Evolutionary conservation across 805 yeast genomes (phyloP).

Genomic region (Candida khao-thaluensis): DNA sequence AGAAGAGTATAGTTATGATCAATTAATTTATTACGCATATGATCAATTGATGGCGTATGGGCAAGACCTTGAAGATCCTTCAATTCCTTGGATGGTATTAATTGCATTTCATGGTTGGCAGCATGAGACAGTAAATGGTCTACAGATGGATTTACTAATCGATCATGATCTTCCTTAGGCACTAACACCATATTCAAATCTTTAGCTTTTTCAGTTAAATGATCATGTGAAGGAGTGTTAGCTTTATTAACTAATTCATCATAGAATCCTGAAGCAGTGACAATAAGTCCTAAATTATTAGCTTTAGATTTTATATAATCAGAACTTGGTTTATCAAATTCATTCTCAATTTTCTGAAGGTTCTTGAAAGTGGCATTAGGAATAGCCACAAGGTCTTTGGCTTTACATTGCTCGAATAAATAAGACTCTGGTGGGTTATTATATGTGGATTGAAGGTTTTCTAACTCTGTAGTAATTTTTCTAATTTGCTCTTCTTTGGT

Average conservation of each 20-base stretch:
- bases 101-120: conserved; percentile 7
- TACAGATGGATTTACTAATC: conserved; percentile 9
- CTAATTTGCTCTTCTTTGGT: background rate
- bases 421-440: conserved; percentile 29
- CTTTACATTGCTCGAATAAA: conserved; percentile 25
- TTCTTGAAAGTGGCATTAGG: conserved; percentile 13
- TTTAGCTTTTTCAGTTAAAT: conserved; percentile 22
- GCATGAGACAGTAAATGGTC: conserved; percentile 14
- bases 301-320: conserved; percentile 35
- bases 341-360: conserved; percentile 20
- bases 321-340: conserved; percentile 33
- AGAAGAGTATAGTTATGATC: conserved; percentile 15
- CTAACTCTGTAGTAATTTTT: no score
- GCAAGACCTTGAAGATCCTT: conserved; percentile 17
- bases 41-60: conserved; percentile 21
- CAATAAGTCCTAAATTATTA: conserved; percentile 31
- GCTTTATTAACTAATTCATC: conserved; percentile 30
- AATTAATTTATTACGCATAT: conserved; percentile 11
- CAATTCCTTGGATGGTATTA: conserved; percentile 13
- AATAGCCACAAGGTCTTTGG: conserved; percentile 14
- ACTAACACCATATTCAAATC: conserved; percentile 9
- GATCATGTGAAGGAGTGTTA: conserved; percentile 25
- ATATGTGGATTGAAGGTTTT: background rate
- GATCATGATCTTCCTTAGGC: background rate
- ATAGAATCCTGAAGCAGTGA: conserved; percentile 28